Evolutionary conservation across 805 yeast genomes (phyloP).

Genomic region (Saccharomyces mikatae): DNA sequence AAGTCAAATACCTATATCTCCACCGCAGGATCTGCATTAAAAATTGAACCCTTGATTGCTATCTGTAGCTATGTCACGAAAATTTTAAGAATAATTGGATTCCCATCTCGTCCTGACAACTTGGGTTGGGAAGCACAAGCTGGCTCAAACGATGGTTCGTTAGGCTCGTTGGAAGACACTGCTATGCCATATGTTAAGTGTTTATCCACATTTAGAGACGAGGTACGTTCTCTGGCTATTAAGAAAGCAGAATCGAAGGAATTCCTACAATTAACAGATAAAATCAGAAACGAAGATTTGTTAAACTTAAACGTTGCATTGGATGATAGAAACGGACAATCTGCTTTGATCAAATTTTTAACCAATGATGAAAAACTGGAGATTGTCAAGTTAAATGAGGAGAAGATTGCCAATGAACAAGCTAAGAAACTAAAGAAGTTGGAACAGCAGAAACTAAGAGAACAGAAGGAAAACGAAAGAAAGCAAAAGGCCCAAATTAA

Average conservation of each 20-base stretch:
- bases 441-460: slow-evolving; percentile 47
- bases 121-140: slow-evolving; percentile 64
- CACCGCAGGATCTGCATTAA: slow-evolving; percentile 41
- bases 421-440: slow-evolving; percentile 36
- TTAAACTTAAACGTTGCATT: slow-evolving; percentile 71
- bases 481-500: slow-evolving; percentile 56
- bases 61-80: slow-evolving; percentile 63
- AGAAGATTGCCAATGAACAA: slow-evolving; percentile 42
- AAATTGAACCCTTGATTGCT: slow-evolving; percentile 58
- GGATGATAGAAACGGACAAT: slow-evolving; percentile 77
- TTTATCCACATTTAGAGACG: slow-evolving; percentile 73
- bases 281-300: slow-evolving; percentile 62
- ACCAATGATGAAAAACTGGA: slow-evolving; percentile 61
- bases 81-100: slow-evolving; percentile 67
- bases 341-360: slow-evolving; percentile 80
- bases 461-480: slow-evolving; percentile 56
- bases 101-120: slow-evolving; percentile 56
- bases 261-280: slow-evolving; percentile 65
- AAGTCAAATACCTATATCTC: slow-evolving; percentile 65
- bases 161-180: slow-evolving; percentile 48
- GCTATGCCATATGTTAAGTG: slow-evolving; percentile 75
- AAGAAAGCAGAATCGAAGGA: slow-evolving; percentile 41
- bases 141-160: slow-evolving; percentile 15
- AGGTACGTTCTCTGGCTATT: slow-evolving; percentile 68
- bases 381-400: slow-evolving; percentile 46